Conservation (phyloP, 2,329 filamentous ascomycete species). For the Berkeleyomyces basicola region DNA sequence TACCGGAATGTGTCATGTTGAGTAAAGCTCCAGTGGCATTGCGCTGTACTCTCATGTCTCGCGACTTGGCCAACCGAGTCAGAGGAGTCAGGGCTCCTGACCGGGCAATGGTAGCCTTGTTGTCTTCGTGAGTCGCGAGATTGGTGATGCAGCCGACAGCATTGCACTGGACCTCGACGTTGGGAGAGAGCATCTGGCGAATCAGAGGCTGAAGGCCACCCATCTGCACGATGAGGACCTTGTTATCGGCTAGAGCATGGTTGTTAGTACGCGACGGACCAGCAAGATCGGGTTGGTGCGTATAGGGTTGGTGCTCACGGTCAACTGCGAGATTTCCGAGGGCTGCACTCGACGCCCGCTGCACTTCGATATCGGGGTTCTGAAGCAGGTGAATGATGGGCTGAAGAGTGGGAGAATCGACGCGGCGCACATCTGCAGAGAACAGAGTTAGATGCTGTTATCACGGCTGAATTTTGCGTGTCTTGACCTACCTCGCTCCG, state of each 20-base stretch:
- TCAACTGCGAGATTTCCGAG: constrained; percentile 94
- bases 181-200: constrained; percentile 93
- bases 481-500: constrained; percentile 63
- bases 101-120: constrained; percentile 95
- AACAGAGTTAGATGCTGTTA: constrained; percentile 9
- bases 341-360: constrained; percentile 87
- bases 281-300: not conserved
- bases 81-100: constrained; percentile 85
- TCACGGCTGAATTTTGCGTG: not conserved
- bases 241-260: constrained; percentile 64
- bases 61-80: constrained; percentile 84
- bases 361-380: constrained; percentile 91
- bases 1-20: constrained; percentile 99
- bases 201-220: constrained; percentile 84
- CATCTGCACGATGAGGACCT: constrained; percentile 85
- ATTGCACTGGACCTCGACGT: constrained; percentile 98
- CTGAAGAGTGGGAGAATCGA: constrained; percentile 85
- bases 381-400: constrained; percentile 91
- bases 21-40: constrained; percentile 92
- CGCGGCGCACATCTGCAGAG: constrained; percentile 74
- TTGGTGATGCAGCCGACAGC: constrained; percentile 98
- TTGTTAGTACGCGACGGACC: constrained; percentile 25
- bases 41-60: constrained; percentile 95
- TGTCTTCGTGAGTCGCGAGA: constrained; percentile 92
- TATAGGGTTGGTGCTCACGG: constrained; percentile 41